Base-by-base conservation (phyloP, 2,329 filamentous ascomycete species). In the Diaporthe sp. region DNA sequence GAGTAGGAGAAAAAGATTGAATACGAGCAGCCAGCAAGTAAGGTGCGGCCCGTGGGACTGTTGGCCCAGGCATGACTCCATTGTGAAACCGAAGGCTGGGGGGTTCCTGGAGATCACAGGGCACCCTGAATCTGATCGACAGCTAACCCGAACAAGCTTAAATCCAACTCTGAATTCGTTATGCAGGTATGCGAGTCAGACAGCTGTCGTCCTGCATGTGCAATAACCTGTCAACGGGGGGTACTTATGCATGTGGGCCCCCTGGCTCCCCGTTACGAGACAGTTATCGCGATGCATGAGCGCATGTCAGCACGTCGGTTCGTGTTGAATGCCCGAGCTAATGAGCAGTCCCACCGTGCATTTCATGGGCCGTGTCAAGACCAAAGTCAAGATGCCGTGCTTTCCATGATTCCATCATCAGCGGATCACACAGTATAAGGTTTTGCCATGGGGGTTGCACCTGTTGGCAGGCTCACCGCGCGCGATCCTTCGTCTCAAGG, bases 131-230 rank as follows among this genome's bases (percentile, higher is more conserved):
- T 4, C n/a, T 55, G 65, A 70, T 70, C 65, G 65, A 70, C 65
- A 28, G 65, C 65, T 70, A 70, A 42, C 65, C 65, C 65, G 49
- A 70, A 55, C 65, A 70, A 70, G 65, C 65, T 70, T 70, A 70
- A 70, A 28, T 67, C 63, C 28, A 34, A 34, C 44, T 34, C 9
- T 49, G 42, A 49, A 47, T 20, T 25, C n/a, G 7, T 3, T 22
- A 49, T 67, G 61, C 44, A 67, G 9, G 20, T 51, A 67, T 12
- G 22, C 44, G 28, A 3, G 34, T 1, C 3, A 42, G n/a, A 6
- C 8, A n/a, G 17, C 17, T 31, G 15, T 20, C 13, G 20, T 60
- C 22, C 34, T 15, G 58, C 20, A 28, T 44, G 37, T 63, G 37
- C n/a, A 63, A 42, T 44, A 9, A 42, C 9, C 58, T 15, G 58